Conservation (phyloP, 495 filamentous ascomycete genomes). For the Penicillium steckii region DNA sequence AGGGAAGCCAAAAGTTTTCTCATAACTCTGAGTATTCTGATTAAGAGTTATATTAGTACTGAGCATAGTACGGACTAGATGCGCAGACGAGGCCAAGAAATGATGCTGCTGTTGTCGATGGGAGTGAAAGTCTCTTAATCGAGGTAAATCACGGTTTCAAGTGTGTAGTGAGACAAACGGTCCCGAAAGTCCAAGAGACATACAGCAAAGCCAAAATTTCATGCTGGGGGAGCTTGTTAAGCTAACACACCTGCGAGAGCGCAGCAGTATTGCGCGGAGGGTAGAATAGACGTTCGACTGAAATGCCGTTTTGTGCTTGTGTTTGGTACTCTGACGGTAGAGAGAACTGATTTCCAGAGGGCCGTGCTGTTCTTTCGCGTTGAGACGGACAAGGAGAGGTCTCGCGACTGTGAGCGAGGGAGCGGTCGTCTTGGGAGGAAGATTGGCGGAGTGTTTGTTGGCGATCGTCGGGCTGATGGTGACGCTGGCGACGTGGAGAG, state of each 20-base stretch:
- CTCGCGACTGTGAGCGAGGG: conserved; percentile 2
- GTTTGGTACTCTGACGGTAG: conserved; percentile 1
- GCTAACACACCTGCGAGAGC: conserved; percentile 17
- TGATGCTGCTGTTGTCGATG: background rate
- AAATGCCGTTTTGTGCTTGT: background rate
- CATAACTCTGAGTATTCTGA: conserved; percentile 33
- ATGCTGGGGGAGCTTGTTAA: background rate
- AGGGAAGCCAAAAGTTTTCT: conserved; percentile 16
- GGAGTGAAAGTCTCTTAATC: too few relatives aligned
- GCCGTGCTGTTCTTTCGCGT: background rate
- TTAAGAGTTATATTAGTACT: conserved; percentile 6
- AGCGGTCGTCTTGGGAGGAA: conserved; percentile 3
- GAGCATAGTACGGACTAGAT: background rate
- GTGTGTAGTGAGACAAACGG: too few relatives aligned
- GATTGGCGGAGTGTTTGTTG: conserved; percentile 7
- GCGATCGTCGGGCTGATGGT: conserved; percentile 12
- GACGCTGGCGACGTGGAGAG: conserved; percentile 20
- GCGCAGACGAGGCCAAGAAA: background rate
- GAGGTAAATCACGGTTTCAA: too few relatives aligned
- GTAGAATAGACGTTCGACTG: background rate
- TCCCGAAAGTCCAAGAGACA: background rate
- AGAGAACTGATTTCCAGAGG: conserved; percentile 2
- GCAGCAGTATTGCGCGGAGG: conserved; percentile 1
- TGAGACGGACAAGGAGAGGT: background rate
- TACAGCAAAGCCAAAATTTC: conserved; percentile 3